Evolutionary conservation across 805 yeast species (phyloP).

Genomic region (Scheffersomyces coipomensis): DNA sequence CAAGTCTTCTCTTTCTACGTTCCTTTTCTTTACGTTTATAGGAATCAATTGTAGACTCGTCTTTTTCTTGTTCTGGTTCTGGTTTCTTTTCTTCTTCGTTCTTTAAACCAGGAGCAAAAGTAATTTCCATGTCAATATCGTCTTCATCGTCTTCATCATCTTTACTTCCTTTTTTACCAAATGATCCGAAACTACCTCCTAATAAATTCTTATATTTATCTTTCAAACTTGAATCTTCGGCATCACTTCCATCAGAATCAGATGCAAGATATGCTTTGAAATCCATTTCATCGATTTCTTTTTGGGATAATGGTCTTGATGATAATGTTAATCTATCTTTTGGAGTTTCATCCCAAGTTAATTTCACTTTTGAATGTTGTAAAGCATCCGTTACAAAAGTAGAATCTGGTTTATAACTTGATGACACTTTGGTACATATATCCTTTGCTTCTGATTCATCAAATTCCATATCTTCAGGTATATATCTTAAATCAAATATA

Average conservation of each 20-base stretch:
- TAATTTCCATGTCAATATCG: conserved; percentile 90
- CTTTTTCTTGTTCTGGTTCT: conserved; percentile 40
- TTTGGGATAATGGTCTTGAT: conserved; percentile 78
- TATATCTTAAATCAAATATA: conserved; percentile 85
- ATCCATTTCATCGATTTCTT: conserved; percentile 88
- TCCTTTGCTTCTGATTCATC: conserved; percentile 73
- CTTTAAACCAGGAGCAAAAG: conserved; percentile 85
- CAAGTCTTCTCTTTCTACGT: conserved; percentile 82
- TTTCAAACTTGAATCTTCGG: conserved; percentile 36
- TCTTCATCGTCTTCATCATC: conserved; percentile 45
- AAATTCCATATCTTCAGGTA: conserved; percentile 91
- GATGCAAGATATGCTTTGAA: conserved; percentile 87
- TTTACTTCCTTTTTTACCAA: conserved; percentile 19
- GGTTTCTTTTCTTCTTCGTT: conserved; percentile 33
- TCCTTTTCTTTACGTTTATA: conserved; percentile 89
- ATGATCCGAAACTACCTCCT: conserved; percentile 38
- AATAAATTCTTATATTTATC: conserved; percentile 63
- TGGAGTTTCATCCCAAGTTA: conserved; percentile 99
- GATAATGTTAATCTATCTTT: conserved; percentile 78
- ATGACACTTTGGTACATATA: conserved; percentile 66
- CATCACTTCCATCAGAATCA: conserved; percentile 27
- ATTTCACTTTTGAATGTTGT: conserved; percentile 92
- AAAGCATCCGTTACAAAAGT: conserved; percentile 90
- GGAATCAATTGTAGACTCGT: conserved; percentile 75
- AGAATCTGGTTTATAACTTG: conserved; percentile 70